Evolutionary conservation across 306 rosid species (phyloP), one percentile per base, ranked within the genome.

Genomic region (barrel medic (Medicago truncatula)): DNA sequence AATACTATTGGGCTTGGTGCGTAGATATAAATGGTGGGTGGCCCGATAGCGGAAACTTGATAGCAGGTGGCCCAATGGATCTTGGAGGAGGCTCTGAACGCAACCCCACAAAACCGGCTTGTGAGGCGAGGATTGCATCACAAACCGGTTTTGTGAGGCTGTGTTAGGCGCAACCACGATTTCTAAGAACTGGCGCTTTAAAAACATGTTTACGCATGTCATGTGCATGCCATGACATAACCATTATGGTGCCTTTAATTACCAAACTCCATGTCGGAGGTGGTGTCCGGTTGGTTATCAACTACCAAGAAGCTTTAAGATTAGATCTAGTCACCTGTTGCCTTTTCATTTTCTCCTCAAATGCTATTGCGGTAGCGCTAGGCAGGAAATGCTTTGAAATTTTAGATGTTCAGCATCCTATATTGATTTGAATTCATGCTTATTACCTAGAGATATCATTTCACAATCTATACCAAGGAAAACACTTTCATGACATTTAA

Each of bases 271-370:
- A 18, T 53, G 52, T 54, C 41, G 68, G 58, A 72, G 61, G 18
- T 54, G 31, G 66, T 72, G 40, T 71, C 67, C 9, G 5, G 58
- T 50, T 71, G 77, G 58, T 63, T 46, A 77, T 77, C 25, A 14
- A 69, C 52, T 46, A 77, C 69, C 25, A 14, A 69, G 53, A 34
- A 77, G 44, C 23, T 34, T 14, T 54, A 69, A 66, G 61, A 65
- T 56, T 64, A 49, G 25, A 63, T 64, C 76, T 67, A 47, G 72
- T 59, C 47, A 38, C 71, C 16, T 73, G 67, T 70, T 38, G 58
- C 49, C 4, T 54, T 38, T 14, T 43, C 25, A 18, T 41, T 78
- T 70, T 79, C 43, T 56, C 70, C 7, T 34, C 38, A 7, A 34
- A 34, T 34, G 38, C 38, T 34, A 34, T 14, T 65, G 47, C 47